Percentiles rank a stretch among this genome's conserved stretches.
These are phyloP conservation scores for Lenwebbia sp. DNA, from an alignment of 345 rosid species.

Conservation along the genomic window DNA sequence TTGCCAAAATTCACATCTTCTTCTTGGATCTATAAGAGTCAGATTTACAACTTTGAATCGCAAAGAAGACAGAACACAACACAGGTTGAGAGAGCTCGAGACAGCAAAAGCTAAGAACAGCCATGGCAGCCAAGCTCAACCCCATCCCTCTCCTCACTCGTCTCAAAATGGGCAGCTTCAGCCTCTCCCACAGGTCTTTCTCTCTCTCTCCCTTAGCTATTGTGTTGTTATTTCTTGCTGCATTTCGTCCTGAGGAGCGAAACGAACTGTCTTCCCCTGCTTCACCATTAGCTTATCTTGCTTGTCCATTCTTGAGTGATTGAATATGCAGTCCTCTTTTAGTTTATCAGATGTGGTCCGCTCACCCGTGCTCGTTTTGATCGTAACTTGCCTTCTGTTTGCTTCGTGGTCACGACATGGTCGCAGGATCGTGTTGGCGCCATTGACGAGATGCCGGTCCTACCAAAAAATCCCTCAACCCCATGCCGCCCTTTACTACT, in stretches of 20 bases:
- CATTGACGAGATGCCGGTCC: constrained; percentile 15
- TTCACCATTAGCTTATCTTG: not conserved
- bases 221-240: not conserved
- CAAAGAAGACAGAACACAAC: not conserved
- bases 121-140: not conserved
- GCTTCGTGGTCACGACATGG: not conserved
- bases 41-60: not conserved
- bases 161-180: constrained; percentile 11
- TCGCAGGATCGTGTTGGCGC: constrained; percentile 13
- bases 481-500: constrained; percentile 18
- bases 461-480: constrained; percentile 13
- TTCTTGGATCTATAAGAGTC: not conserved
- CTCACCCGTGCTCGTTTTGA: not conserved
- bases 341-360: not conserved
- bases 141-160: constrained; percentile 14
- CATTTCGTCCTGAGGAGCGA: not conserved
- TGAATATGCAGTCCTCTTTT: not conserved
- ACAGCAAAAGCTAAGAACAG: not conserved
- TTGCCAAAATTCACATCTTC: not conserved
- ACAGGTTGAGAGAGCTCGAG: not conserved
- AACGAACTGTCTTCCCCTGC: not conserved
- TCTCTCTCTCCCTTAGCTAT: not conserved
- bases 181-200: constrained; percentile 18
- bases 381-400: not conserved
- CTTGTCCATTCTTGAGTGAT: not conserved